A percentile compares a stretch with the other conserved stretches of the same genome.
phyloP scores from a whole-genome alignment of 2,329 filamentous ascomycete genomes.

The Xylaria sp. region DNA sequence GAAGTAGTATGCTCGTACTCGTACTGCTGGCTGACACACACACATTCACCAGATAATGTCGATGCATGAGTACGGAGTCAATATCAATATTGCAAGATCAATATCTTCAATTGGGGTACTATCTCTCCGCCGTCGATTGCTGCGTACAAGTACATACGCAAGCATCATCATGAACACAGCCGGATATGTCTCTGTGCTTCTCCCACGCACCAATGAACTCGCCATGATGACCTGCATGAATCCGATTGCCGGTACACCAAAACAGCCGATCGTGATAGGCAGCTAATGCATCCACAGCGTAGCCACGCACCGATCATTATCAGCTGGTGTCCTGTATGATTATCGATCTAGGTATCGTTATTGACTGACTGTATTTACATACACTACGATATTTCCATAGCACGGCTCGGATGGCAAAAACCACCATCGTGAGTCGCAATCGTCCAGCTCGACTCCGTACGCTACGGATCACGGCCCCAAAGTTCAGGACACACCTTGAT shows the following conservation, averaged over 20 bases:
- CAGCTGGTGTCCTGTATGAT: neutral
- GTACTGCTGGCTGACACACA: too few species aligned
- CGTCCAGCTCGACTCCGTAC: neutral
- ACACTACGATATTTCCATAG: too few species aligned
- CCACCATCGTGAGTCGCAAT: neutral
- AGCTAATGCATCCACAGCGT: neutral
- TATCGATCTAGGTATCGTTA: too few species aligned
- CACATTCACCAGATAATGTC: too few species aligned
- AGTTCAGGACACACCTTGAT: neutral
- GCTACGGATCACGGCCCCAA: neutral
- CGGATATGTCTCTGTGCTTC: neutral
- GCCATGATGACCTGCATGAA: conserved; percentile 13
- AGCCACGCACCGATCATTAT: neutral
- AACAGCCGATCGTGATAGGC: conserved; percentile 3
- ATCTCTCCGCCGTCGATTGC: too few species aligned
- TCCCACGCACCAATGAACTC: conserved; percentile 5
- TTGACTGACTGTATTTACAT: too few species aligned
- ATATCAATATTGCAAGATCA: too few species aligned
- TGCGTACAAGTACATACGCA: neutral
- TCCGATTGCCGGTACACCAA: conserved; percentile 4
- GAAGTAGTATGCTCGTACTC: too few species aligned
- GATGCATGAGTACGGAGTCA: too few species aligned
- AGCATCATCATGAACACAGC: neutral
- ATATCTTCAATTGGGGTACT: too few species aligned
- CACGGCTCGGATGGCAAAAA: neutral